Conservation (phyloP, 2,329 filamentous ascomycete species). For the Chalaropsis thielavioides region DNA sequence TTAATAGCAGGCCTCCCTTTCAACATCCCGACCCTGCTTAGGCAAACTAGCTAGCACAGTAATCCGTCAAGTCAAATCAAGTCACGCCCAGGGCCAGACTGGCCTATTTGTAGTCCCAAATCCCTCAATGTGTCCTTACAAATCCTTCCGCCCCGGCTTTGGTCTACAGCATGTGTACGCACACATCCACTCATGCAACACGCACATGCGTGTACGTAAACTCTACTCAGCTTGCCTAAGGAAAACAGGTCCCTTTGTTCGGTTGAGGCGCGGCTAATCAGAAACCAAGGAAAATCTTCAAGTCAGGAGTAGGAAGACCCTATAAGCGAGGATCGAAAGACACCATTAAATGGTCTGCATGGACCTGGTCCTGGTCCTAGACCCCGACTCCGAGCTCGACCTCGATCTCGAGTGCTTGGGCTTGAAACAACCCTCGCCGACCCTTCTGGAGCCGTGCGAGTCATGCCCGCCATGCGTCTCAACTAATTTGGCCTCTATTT, state of each 20-base stretch:
- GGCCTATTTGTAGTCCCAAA: neutral
- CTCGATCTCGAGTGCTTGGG: neutral
- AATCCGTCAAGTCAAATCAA: neutral
- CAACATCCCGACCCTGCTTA: too few species aligned
- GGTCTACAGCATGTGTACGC: neutral
- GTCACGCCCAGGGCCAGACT: neutral
- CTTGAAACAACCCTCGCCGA: neutral
- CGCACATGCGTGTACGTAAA: neutral
- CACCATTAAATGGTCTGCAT: neutral
- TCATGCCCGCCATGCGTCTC: neutral
- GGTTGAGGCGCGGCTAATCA: neutral
- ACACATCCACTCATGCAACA: too few species aligned
- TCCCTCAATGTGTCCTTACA: neutral
- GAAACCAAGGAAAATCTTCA: neutral
- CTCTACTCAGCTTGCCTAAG: neutral
- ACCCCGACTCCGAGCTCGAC: neutral
- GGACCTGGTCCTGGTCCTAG: neutral
- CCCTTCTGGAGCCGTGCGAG: neutral
- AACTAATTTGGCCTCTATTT: neutral
- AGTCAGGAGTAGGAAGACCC: neutral
- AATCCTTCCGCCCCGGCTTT: neutral
- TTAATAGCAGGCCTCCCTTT: too few species aligned
- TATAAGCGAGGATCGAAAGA: neutral
- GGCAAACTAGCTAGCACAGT: neutral
- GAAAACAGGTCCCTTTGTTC: too few species aligned